These are phyloP conservation scores for Chiua sp. DNA, from an alignment of 1,284 basidiomycete species.

Conservation along the genomic window DNA sequence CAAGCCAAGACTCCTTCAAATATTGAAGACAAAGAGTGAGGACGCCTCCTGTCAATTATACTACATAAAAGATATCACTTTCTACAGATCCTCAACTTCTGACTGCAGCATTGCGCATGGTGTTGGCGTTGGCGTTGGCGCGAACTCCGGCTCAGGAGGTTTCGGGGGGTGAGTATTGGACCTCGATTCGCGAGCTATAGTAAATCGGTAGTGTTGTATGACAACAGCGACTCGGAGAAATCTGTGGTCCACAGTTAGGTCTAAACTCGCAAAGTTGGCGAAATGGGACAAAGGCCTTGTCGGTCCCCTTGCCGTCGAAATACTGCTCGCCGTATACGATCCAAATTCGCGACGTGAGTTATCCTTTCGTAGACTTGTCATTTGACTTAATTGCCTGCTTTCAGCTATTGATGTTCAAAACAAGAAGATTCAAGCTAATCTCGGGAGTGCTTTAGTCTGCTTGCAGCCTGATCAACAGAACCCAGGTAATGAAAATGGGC, in stretches of 20 bases:
- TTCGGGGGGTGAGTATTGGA: constrained; percentile 11
- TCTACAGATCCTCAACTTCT: constrained; percentile 15
- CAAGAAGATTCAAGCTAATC: constrained; percentile 17
- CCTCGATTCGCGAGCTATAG: neutral
- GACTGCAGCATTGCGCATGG: constrained; percentile 22
- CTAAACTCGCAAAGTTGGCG: constrained; percentile 20
- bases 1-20: constrained; percentile 14
- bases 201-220: neutral
- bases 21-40: constrained; percentile 21
- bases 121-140: constrained; percentile 23
- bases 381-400: neutral
- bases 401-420: constrained; percentile 1
- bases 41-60: neutral
- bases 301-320: constrained; percentile 30
- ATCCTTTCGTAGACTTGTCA: neutral
- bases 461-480: neutral
- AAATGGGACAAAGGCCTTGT: constrained; percentile 7
- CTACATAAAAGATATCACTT: neutral
- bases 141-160: neutral
- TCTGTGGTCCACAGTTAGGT: constrained; percentile 12
- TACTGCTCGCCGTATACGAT: constrained; percentile 18
- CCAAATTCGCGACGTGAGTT: constrained; percentile 6
- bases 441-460: constrained; percentile 17
- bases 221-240: constrained; percentile 3
- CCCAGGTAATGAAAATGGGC: neutral